Percentiles rank a stretch among this genome's conserved stretches.
Evolutionary conservation across 139 green algal species (phyloP).

Genomic region (Pseudopediastrum boryanum): DNA sequence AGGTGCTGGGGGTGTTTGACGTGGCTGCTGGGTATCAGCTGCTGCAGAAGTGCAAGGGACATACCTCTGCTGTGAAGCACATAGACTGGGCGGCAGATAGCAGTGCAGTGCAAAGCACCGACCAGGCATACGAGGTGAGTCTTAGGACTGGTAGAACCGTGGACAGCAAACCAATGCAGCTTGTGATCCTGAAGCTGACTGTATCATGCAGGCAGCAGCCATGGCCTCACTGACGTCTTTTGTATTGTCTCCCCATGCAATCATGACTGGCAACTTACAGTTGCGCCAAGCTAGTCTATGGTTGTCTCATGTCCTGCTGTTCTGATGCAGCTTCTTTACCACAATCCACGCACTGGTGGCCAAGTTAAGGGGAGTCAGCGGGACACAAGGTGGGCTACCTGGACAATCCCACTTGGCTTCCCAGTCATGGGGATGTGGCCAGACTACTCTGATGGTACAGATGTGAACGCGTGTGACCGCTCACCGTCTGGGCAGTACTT

Average conservation of each 20-base stretch:
- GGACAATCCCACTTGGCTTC: constrained; percentile 64
- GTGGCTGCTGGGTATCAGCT: constrained; percentile 29
- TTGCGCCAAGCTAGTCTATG: too few species aligned
- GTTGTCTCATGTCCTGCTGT: background rate
- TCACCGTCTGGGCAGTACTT: constrained; percentile 34
- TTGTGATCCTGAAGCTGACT: too few species aligned
- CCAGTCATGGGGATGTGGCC: constrained; percentile 79
- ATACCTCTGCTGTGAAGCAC: constrained; percentile 64
- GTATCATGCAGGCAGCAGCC: too few species aligned
- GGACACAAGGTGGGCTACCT: constrained; percentile 55
- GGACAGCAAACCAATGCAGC: constrained; percentile 6
- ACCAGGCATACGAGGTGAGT: constrained; percentile 59
- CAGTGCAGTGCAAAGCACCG: constrained; percentile 52
- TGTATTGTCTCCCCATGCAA: too few species aligned
- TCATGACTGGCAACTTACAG: too few species aligned
- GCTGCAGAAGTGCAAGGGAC: constrained; percentile 46
- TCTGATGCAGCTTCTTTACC: constrained; percentile 58
- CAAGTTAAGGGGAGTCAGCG: constrained; percentile 53
- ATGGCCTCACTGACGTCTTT: too few species aligned
- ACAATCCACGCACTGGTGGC: constrained; percentile 46
- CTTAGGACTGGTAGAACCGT: background rate
- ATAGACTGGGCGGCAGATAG: constrained; percentile 70
- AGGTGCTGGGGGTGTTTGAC: constrained; percentile 39
- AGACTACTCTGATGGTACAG: constrained; percentile 60
- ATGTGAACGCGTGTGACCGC: constrained; percentile 56